A percentile compares a stretch with the other conserved stretches of the same genome.
Evolutionary conservation across 164 flowering plant genomes (phyloP).

Genomic region (Stephania yunnanensis): DNA sequence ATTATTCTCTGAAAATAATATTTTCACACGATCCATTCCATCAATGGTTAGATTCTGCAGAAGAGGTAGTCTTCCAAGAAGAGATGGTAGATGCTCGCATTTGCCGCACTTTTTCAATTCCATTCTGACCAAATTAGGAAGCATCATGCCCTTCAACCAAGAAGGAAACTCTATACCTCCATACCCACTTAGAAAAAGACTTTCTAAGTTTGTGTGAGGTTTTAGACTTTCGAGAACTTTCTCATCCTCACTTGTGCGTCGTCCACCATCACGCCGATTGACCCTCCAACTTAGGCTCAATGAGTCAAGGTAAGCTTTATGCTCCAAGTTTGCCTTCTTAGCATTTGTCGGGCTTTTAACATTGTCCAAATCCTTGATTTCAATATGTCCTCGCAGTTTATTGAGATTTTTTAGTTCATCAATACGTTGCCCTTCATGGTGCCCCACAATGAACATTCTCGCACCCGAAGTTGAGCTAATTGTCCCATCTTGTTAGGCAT

Average conservation of each 20-base stretch:
- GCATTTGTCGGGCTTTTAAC: too few species aligned
- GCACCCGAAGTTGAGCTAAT: background rate
- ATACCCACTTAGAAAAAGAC: background rate
- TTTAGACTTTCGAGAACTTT: background rate
- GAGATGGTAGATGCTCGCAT: background rate
- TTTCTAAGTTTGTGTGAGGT: background rate
- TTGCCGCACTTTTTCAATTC: background rate
- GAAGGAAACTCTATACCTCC: background rate
- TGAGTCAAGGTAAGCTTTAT: too few species aligned
- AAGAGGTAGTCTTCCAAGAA: background rate
- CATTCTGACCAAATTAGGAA: background rate
- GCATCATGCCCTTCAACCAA: background rate
- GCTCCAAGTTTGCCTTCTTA: too few species aligned
- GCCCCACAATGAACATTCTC: background rate
- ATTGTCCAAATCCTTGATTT: background rate
- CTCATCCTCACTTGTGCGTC: background rate
- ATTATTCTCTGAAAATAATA: background rate
- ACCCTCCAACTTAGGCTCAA: background rate
- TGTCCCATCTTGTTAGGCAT: background rate
- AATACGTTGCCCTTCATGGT: background rate
- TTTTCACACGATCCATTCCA: background rate
- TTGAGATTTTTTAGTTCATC: background rate
- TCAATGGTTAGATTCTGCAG: background rate
- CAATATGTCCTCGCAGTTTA: background rate
- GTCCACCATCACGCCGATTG: background rate